Percentiles rank a stretch among this genome's conserved stretches.
Conservation (phyloP, 75 land plant genomes). For the Pinus tabuliformis region DNA sequence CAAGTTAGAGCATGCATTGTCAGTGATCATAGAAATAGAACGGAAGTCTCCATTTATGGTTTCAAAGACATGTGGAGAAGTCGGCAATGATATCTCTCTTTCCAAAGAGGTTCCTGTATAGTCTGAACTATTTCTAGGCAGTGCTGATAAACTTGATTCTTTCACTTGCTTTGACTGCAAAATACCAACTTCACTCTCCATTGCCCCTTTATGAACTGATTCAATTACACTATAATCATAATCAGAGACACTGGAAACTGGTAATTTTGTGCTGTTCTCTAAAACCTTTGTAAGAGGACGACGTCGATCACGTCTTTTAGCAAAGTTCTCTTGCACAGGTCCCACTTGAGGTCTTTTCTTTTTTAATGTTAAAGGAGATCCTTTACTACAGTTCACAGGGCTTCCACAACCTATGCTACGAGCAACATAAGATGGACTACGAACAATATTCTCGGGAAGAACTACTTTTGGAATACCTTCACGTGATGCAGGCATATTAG, state of each 20-base stretch:
- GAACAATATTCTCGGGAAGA: slow-evolving; percentile 27
- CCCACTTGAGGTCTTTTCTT: slow-evolving; percentile 32
- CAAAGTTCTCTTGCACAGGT: slow-evolving; percentile 31
- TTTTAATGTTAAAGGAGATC: slow-evolving; percentile 21
- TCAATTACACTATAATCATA: slow-evolving; percentile 9
- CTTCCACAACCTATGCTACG: slow-evolving; percentile 19
- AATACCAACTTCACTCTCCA: slow-evolving; percentile 24
- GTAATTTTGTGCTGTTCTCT: slow-evolving; percentile 39
- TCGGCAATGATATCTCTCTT: slow-evolving; percentile 19
- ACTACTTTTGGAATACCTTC: slow-evolving; percentile 15
- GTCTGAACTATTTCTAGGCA: slow-evolving; percentile 17
- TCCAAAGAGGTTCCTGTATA: slow-evolving; percentile 30
- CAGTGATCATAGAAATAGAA: slow-evolving; percentile 15
- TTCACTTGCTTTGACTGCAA: slow-evolving; percentile 31
- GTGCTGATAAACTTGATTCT: slow-evolving; percentile 14
- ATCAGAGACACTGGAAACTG: slow-evolving; percentile 33
- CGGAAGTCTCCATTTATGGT: slow-evolving; percentile 11
- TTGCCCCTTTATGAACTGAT: slow-evolving; percentile 16
- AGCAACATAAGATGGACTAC: slow-evolving; percentile 8
- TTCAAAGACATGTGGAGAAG: slow-evolving; percentile 15
- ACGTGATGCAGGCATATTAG: slow-evolving; percentile 10
- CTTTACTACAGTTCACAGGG: slow-evolving; percentile 16
- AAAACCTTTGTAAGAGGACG: slow-evolving; percentile 54
- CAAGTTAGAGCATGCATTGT: slow-evolving; percentile 23
- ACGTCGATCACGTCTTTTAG: slow-evolving; percentile 46